A percentile compares a stretch with the other conserved stretches of the same genome.
Conservation (phyloP, 345 rosid genomes). For the Anastatica hierochuntica region DNA sequence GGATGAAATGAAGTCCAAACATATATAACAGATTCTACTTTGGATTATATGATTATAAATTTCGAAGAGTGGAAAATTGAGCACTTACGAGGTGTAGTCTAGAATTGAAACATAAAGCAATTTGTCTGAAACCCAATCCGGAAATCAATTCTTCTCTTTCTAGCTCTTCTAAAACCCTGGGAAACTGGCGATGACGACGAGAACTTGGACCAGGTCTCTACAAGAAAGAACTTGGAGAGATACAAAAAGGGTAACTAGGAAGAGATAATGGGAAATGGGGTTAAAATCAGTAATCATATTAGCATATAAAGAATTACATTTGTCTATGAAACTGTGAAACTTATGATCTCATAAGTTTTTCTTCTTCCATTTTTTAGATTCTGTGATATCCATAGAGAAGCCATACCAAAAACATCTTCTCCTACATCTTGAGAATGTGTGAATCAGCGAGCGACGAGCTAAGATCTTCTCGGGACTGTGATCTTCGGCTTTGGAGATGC, state of each 20-base stretch:
- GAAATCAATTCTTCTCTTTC: too few relatives aligned
- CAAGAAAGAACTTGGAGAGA: conserved; percentile 6
- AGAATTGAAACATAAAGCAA: too few relatives aligned
- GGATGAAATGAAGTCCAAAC: too few relatives aligned
- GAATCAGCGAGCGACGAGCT: conserved; percentile 73
- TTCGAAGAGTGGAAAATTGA: too few relatives aligned
- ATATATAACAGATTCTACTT: too few relatives aligned
- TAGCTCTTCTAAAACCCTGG: too few relatives aligned
- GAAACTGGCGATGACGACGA: too few relatives aligned
- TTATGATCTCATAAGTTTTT: background rate
- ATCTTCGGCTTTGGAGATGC: conserved; percentile 92
- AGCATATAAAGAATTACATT: conserved; percentile 20
- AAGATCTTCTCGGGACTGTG: conserved; percentile 98
- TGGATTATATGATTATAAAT: too few relatives aligned
- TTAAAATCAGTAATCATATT: conserved; percentile 22
- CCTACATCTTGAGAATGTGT: conserved; percentile 63
- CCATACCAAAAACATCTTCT: conserved; percentile 22
- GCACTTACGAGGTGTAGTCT: too few relatives aligned
- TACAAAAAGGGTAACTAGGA: conserved; percentile 12
- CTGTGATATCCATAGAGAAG: background rate
- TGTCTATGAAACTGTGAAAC: conserved; percentile 12
- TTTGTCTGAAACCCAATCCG: too few relatives aligned
- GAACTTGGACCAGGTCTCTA: conserved; percentile 8
- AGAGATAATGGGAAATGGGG: conserved; percentile 7
- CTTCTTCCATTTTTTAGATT: background rate